Evolutionary conservation across 2,329 filamentous ascomycete genomes (phyloP), one percentile per base, ranked within the genome.

Genomic region (Fusarium sambucinum): DNA sequence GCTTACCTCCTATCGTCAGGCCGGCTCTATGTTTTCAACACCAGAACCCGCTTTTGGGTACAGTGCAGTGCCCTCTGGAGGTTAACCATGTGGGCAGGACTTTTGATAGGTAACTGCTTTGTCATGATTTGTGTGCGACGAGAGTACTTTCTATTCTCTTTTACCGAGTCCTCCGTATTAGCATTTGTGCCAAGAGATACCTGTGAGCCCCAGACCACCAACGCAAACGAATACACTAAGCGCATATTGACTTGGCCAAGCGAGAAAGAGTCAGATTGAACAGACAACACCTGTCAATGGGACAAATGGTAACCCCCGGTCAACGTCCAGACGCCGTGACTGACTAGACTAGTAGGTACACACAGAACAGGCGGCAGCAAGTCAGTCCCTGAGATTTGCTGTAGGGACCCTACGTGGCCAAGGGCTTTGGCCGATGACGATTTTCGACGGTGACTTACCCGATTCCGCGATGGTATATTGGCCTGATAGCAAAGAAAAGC

Each of bases 361-460:
- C 25, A 35, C 25, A 37, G 23, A 54, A 29, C 19, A 44, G 27
- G 19, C 21, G 30, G 16, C 13, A 33, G 27, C 30, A 59, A 51
- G 46, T 60, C 47, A 41, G 46, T 65, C 60, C 47, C 47, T 48
- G 44, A 37, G 32, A 41, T 65, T 51, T 55, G 9, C 44, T 66
- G 47, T 59, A 66, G 44, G 61, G 47, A 42, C 50, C 57, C 47
- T 48, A 42, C 35, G 46, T 32, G 30, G 51, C 41, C 41, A 44
- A 32, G 35, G 59, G 38, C 17, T 42, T 48, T 35, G 38, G 35
- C 55, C 56, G 55, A 69, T 69, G 66, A 69, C 66, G 66, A 50
- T 25, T 46, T 55, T 63, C 50, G 6, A 30, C 66, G 66, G 66
- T 47, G 40, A 29, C 35, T 27, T 41, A 50, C n/a, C 66, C 61